Percentiles rank a stretch among this genome's conserved stretches.
phyloP scores from a whole-genome alignment of 306 rosid species.

The Citrullus amarus region DNA sequence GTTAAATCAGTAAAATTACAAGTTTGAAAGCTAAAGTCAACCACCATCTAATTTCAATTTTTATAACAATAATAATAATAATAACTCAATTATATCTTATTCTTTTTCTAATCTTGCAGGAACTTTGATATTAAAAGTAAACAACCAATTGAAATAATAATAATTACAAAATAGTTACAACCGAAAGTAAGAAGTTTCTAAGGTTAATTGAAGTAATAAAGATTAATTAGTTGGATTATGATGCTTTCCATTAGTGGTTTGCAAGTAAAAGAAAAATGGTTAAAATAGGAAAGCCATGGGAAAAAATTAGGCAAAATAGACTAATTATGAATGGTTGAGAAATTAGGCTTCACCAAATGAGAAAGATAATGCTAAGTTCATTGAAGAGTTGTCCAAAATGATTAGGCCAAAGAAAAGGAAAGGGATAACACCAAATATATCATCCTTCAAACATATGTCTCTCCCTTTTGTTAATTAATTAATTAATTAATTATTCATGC shows the following conservation, averaged over 20 bases:
- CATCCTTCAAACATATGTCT: neutral
- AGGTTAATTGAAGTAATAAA: neutral
- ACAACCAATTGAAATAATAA: neutral
- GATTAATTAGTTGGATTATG: neutral
- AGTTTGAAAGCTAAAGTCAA: too few relatives aligned
- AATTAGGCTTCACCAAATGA: neutral
- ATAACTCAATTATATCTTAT: neutral
- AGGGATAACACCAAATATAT: neutral
- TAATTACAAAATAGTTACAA: too few relatives aligned
- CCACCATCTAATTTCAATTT: too few relatives aligned
- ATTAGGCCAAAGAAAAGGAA: neutral
- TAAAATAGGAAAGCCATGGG: neutral
- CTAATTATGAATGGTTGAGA: neutral
- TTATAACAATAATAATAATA: too few relatives aligned
- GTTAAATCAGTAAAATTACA: too few relatives aligned
- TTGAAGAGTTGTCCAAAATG: neutral
- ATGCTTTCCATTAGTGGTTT: neutral
- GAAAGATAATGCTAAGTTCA: neutral
- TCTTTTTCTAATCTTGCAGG: neutral
- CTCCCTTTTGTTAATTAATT: neutral
- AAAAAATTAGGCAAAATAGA: neutral
- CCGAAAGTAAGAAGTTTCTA: neutral
- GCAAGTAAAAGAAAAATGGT: neutral
- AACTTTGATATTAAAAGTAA: neutral
- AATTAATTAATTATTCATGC: neutral